Evolutionary conservation across 371 early-diverging fungal species (phyloP), one percentile per base, ranked within the genome.

Genomic region (Globomyces sp.): DNA sequence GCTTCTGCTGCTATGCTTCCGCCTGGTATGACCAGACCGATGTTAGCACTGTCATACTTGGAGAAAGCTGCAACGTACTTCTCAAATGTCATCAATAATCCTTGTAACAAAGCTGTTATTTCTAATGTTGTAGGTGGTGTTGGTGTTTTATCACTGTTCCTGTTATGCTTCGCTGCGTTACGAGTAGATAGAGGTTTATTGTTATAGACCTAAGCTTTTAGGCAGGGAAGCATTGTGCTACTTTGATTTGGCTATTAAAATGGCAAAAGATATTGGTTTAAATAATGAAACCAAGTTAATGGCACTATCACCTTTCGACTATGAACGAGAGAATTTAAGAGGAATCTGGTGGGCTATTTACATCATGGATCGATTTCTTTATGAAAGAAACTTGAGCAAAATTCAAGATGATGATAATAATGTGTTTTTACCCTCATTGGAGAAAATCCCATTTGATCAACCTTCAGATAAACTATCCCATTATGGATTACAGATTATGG

Each of bases 271-370:
- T 36, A 47, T 60, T 24, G 60, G 43, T 4, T 42, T 60, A 37
- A 60, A 60, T 49, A 13, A 39, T 34, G 60, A 60, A 49, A 37
- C 34, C 6, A 60, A 49, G 37, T n/a, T 60, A 5, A 37, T 41
- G 6, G 49, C 60, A 10, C 41, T 60, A 37, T 40, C 60, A 2
- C 43, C 34, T 9, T 36, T 34, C 5, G 60, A 60, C n/a, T 60
- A 60, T 49, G 60, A 60, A 60, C 39, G 60, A 44, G 60, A 60
- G n/a, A 60, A 60, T 49, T 49, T 39, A 37, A 40, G 60, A 24
- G 60, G 60, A 5, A 37, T 60, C 0, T 60, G 60, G 60, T 60
- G 60, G 60, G 37, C 43, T 60, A 47, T 60, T 40, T 60, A 60
- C 24, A 34, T 39, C 9, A 6, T 60, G 5, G 60, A 60, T 44